Evolutionary conservation across 2,329 filamentous ascomycete genomes (phyloP).

Genomic region (Metarhizium anisopliae): DNA sequence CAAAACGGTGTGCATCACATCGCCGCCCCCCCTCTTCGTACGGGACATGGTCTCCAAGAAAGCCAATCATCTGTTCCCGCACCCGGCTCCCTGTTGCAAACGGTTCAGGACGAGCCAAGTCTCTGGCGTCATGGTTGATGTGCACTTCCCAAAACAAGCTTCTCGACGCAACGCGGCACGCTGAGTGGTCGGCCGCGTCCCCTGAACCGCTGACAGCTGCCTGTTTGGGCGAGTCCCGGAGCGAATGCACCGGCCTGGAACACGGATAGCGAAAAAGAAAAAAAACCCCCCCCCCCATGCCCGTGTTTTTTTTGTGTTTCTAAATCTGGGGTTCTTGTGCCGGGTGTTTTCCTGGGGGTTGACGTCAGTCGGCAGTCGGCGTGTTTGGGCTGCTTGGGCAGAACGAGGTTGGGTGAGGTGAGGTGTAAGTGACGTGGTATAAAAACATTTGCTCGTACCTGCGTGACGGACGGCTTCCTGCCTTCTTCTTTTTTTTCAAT

Average conservation of each 20-base stretch:
- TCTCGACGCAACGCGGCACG: neutral
- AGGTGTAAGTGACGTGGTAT: neutral
- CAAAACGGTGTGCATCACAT: too few species aligned
- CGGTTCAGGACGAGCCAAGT: neutral
- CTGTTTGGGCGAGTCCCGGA: neutral
- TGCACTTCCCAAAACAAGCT: constrained; percentile 1
- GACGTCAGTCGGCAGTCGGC: neutral
- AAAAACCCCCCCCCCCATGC: too few species aligned
- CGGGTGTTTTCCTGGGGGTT: neutral
- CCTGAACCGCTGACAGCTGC: neutral
- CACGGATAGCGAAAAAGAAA: neutral
- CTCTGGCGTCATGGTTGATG: constrained; percentile 1
- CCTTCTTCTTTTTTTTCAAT: too few species aligned
- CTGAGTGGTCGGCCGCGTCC: neutral
- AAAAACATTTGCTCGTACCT: neutral
- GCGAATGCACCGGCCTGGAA: constrained; percentile 1
- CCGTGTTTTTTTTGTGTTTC: too few species aligned
- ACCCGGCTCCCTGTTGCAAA: too few species aligned
- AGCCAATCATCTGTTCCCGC: neutral
- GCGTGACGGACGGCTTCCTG: neutral
- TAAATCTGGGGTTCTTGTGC: neutral
- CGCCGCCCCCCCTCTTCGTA: too few species aligned
- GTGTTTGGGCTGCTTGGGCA: neutral
- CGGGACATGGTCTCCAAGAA: neutral
- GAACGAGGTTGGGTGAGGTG: too few species aligned